A percentile compares a stretch with the other conserved stretches of the same genome.
These are phyloP conservation scores for Saprolegnia diclina DNA, from an alignment of 352 stramenopile species.

Conservation along the genomic window DNA sequence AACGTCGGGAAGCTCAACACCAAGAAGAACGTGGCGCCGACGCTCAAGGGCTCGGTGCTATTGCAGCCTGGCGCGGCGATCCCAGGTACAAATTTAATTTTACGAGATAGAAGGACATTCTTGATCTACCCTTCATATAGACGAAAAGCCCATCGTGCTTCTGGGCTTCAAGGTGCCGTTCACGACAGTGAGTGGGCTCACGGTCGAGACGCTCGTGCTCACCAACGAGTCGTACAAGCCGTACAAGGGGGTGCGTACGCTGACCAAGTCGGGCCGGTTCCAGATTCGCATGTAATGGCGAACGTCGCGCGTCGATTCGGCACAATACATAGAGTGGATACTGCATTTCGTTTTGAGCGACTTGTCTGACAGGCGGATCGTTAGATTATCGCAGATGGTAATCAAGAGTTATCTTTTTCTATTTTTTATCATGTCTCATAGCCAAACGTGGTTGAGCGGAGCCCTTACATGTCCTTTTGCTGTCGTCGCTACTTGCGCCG, in stretches of 20 bases:
- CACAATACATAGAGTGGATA: too few relatives aligned
- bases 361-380: too few relatives aligned
- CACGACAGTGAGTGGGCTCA: slow-evolving; percentile 92
- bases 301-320: too few relatives aligned
- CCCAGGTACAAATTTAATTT: slow-evolving; percentile 30
- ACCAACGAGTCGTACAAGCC: slow-evolving; percentile 96
- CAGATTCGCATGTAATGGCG: slow-evolving; percentile 86
- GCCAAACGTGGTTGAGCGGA: too few relatives aligned
- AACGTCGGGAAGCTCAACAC: slow-evolving; percentile 89
- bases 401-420: too few relatives aligned
- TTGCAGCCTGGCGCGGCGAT: slow-evolving; percentile 78
- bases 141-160: slow-evolving; percentile 92
- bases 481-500: too few relatives aligned
- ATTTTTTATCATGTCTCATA: too few relatives aligned
- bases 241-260: slow-evolving; percentile 97
- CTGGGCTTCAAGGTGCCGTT: slow-evolving; percentile 96
- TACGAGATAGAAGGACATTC: slow-evolving; percentile 2
- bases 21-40: slow-evolving; percentile 81
- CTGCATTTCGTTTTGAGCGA: too few relatives aligned
- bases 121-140: slow-evolving; percentile 23
- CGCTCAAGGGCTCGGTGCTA: slow-evolving; percentile 88
- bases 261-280: slow-evolving; percentile 94
- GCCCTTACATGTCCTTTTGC: too few relatives aligned
- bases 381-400: too few relatives aligned
- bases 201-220: slow-evolving; percentile 92